Conservation (phyloP, 192 early-diverging fungal genomes). For the Backusella tarrabulga region DNA sequence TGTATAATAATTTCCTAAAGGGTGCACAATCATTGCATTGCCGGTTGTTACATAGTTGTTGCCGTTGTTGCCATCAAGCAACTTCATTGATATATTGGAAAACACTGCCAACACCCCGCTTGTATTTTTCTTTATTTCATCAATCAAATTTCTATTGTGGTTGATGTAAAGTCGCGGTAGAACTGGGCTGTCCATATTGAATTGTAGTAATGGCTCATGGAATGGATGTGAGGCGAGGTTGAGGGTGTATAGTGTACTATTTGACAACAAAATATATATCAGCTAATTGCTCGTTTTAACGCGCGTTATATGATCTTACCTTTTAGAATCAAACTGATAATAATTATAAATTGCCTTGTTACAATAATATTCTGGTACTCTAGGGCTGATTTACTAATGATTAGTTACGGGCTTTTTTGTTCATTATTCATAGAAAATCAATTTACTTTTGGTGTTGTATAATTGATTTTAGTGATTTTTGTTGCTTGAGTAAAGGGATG, state of each 20-base stretch:
- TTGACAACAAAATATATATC: no score
- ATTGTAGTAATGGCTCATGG: background rate
- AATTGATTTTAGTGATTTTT: background rate
- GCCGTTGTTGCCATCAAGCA: background rate
- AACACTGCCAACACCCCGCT: background rate
- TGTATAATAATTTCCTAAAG: conserved; percentile 9
- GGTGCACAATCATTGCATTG: conserved; percentile 10
- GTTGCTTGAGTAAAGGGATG: background rate
- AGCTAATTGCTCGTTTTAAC: no score
- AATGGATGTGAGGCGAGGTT: background rate
- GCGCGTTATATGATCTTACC: background rate
- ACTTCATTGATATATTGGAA: background rate
- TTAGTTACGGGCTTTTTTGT: background rate
- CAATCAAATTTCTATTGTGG: conserved; percentile 23
- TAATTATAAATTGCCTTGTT: background rate
- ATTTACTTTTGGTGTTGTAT: background rate
- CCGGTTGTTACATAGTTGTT: background rate
- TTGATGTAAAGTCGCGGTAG: conserved; percentile 26
- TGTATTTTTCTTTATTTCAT: conserved; percentile 5
- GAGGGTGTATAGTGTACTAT: background rate
- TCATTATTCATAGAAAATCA: background rate
- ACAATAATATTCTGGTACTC: conserved; percentile 9
- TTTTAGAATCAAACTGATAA: background rate
- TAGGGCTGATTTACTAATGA: background rate
- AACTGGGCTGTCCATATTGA: background rate